Evolutionary conservation across 352 stramenopile genomes (phyloP).

Genomic region (Phytophthora capsici): DNA sequence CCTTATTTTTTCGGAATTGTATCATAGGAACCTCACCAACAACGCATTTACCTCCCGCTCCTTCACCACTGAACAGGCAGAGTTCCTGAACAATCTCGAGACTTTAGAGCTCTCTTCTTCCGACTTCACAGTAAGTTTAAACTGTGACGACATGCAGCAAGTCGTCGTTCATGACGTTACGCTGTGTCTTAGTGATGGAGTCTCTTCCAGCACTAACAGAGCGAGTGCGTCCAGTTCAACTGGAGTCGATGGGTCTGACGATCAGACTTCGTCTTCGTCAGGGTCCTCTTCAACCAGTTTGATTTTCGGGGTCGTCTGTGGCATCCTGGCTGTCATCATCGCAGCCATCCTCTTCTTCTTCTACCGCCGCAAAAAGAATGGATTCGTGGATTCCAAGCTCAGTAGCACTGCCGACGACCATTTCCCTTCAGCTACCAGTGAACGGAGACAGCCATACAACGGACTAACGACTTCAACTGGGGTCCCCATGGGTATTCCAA

Average conservation of each 20-base stretch:
- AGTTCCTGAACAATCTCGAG: constrained; percentile 40
- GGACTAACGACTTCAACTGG: constrained; percentile 21
- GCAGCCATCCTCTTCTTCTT: constrained; percentile 16
- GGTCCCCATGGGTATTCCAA: constrained; percentile 29
- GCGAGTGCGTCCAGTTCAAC: constrained; percentile 15
- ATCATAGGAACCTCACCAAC: constrained; percentile 27
- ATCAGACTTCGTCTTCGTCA: background rate
- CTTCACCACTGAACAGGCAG: constrained; percentile 45
- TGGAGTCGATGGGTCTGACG: constrained; percentile 9
- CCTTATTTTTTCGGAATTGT: constrained; percentile 3
- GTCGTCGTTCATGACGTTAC: constrained; percentile 32
- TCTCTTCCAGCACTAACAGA: constrained; percentile 13
- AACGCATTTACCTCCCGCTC: constrained; percentile 44
- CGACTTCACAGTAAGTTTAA: constrained; percentile 39
- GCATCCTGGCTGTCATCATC: constrained; percentile 17
- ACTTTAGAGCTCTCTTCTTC: constrained; percentile 27
- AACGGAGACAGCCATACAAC: constrained; percentile 14
- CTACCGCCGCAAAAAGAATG: constrained; percentile 22
- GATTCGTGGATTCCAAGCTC: constrained; percentile 13
- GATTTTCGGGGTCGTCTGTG: constrained; percentile 31
- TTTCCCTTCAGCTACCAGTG: constrained; percentile 12
- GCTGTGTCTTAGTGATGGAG: constrained; percentile 27
- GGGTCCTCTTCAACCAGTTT: constrained; percentile 21
- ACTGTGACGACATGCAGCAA: constrained; percentile 38
- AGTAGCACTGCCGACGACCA: constrained; percentile 23